Evolutionary conservation across 2,329 filamentous ascomycete species (phyloP), one percentile per base, ranked within the genome.

Genomic region (Trichoderma hamatum): DNA sequence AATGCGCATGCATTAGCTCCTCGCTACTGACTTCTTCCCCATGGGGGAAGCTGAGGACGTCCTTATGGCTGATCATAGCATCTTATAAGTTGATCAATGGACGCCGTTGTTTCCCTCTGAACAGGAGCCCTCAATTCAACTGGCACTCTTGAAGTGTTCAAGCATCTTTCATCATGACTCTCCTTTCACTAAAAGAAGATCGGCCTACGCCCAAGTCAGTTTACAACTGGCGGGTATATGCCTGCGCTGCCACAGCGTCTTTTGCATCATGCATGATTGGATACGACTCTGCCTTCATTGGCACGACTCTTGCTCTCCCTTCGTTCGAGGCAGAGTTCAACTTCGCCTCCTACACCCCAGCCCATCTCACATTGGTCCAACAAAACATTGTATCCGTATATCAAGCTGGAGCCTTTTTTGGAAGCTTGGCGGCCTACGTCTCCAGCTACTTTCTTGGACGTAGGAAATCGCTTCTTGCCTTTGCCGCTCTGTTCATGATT

Each of bases 251-350:
- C 19, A 67, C 64, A 11, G 64, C 64, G 51, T 67, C 64, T 16
- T 67, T 67, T 59, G 64, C 64, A 36, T 54, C 64, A 59, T 67
- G 64, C 30, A 46, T 67, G 64, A 67, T 67, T 36, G 64, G 64
- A 5, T 67, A 67, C 16, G 64, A 67, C 54, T 67, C 64, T 58
- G 64, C 64, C 39, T 67, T 67, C n/a, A 67, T 67, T 16, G 64
- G 64, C 54, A 67, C 64, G 5, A 67, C 64, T 36, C 64, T 67
- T 7, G 64, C 64, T 19, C 64, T 67, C 64, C 64, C 64, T 36
- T 67, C 64, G 1, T 67, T 67, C 19, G 64, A 59, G 39, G 52
- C 39, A 24, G 64, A 67, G 64, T 67, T 67, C 30, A 67, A 59
- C 4, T 67, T 67, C 36, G 52, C 64, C 14, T 39, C 59, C 49